Percentiles rank a stretch among this genome's conserved stretches.
phyloP scores from a whole-genome alignment of 805 yeast species.

The Isabelozyma rhagii region DNA sequence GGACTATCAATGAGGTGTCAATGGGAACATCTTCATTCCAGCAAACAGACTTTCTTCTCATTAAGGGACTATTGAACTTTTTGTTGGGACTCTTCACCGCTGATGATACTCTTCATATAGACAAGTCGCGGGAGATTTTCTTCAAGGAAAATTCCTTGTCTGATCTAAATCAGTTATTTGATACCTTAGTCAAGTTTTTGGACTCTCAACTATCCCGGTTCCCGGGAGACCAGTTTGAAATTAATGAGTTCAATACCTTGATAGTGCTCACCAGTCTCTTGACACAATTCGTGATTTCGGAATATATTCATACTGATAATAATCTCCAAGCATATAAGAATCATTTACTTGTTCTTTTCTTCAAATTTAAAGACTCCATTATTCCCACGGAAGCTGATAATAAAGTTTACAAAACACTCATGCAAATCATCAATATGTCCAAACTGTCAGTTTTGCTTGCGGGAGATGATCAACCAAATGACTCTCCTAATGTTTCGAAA shows the following conservation, averaged over 20 bases:
- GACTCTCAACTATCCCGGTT: neutral
- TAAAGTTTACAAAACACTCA: neutral
- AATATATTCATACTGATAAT: neutral
- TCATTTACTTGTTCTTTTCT: neutral
- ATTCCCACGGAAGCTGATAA: neutral
- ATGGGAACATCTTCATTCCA: neutral
- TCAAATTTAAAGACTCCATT: neutral
- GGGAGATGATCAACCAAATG: neutral
- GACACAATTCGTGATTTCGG: neutral
- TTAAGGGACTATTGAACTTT: conserved; percentile 9
- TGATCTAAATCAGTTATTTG: neutral
- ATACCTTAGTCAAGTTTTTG: conserved; percentile 5
- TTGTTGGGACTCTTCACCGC: conserved; percentile 7
- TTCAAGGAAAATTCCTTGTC: neutral
- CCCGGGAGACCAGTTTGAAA: neutral
- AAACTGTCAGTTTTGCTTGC: neutral
- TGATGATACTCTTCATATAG: neutral
- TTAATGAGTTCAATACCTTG: neutral
- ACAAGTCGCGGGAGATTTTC: neutral
- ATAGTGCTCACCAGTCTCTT: neutral
- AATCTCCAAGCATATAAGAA: neutral
- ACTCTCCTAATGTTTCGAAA: neutral
- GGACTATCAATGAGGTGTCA: neutral
- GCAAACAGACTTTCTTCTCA: neutral
- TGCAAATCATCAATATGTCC: neutral